Evolutionary conservation across 345 rosid species (phyloP).

Genomic region (Citrus reticulata): DNA sequence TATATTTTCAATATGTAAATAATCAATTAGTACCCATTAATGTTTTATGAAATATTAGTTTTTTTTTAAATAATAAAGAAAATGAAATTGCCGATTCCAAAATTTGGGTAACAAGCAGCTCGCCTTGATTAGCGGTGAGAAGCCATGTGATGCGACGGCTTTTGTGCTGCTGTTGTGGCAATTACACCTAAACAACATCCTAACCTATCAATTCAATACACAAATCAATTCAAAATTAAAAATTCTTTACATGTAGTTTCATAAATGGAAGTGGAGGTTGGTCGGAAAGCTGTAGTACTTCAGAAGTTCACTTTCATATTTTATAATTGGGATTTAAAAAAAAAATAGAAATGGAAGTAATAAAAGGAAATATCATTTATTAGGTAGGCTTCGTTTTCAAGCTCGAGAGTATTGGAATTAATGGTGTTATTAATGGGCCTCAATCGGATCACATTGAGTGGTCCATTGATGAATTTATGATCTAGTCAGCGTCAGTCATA

Average conservation of each 20-base stretch:
- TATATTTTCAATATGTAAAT: neutral
- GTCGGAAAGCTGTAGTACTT: neutral
- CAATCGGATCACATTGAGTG: neutral
- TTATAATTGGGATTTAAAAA: too few species aligned
- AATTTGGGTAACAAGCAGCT: neutral
- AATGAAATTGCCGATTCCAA: neutral
- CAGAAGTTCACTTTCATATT: too few species aligned
- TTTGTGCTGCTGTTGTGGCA: neutral
- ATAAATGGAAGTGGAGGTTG: neutral
- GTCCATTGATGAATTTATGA: neutral
- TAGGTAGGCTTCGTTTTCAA: neutral
- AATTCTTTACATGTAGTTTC: neutral
- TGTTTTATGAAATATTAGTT: neutral
- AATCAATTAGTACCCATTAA: neutral
- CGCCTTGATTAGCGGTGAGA: slow-evolving; percentile 18
- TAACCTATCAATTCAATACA: neutral
- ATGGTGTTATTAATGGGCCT: neutral
- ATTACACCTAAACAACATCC: neutral
- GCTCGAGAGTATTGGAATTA: neutral
- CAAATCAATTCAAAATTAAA: neutral
- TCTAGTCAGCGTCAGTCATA: too few species aligned
- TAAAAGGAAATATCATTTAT: neutral
- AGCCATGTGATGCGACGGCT: neutral
- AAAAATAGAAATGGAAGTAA: neutral
- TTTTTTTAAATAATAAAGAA: neutral